Conservation (phyloP, 2,329 filamentous ascomycete species). For the Tolypocladium guangdongense region DNA sequence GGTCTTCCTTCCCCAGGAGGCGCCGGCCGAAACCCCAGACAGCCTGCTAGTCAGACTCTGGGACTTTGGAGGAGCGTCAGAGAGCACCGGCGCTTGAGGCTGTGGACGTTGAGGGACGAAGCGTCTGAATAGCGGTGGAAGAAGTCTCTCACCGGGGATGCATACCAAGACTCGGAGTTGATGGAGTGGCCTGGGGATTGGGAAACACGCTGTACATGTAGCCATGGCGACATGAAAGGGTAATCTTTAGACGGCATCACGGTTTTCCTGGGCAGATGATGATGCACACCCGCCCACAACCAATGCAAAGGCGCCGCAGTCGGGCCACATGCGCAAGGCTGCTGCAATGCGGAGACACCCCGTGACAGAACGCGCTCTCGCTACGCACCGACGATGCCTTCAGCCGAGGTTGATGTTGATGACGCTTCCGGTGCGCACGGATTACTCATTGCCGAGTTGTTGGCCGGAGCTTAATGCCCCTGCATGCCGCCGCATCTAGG, state of each 20-base stretch:
- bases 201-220: not conserved
- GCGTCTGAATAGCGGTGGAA: too few relatives aligned
- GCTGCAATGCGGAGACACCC: not conserved
- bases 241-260: not conserved
- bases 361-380: not conserved
- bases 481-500: not conserved
- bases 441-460: not conserved
- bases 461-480: not conserved
- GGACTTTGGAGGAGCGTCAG: slow-evolving; percentile 34
- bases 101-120: not conserved
- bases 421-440: not conserved
- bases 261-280: not conserved
- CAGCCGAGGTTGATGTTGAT: not conserved
- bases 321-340: not conserved
- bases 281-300: not conserved
- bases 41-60: slow-evolving; percentile 49
- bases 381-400: too few relatives aligned
- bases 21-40: slow-evolving; percentile 35
- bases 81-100: not conserved
- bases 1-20: slow-evolving; percentile 52
- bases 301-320: not conserved
- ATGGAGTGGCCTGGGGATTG: not conserved
- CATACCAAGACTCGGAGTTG: not conserved
- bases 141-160: not conserved
- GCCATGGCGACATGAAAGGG: not conserved